Evolutionary conservation across 176 grass and related monocot species (phyloP).

Genomic region (Zoysia japonica): DNA sequence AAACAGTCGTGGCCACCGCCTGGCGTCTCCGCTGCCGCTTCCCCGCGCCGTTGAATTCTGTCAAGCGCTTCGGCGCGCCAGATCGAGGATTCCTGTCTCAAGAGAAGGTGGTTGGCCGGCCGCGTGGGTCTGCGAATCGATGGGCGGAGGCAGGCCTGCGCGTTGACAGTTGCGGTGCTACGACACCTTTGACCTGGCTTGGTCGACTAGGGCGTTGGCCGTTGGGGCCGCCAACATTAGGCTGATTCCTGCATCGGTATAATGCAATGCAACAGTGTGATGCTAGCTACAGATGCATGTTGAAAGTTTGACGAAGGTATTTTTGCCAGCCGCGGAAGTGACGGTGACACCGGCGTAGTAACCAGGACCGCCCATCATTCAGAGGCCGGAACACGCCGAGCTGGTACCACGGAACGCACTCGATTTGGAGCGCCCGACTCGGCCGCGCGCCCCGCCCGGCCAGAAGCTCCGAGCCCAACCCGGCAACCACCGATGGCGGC

Average conservation of each 20-base stretch:
- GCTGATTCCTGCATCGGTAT: not conserved
- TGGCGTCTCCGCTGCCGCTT: not conserved
- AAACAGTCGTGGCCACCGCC: not conserved
- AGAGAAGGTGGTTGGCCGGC: not conserved
- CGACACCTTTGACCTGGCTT: not conserved
- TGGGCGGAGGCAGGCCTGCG: not conserved
- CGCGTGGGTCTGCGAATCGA: not conserved
- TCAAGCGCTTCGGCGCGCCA: not conserved
- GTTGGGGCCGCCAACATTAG: not conserved
- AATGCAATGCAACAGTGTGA: no score
- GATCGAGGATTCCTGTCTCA: not conserved
- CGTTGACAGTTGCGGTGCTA: not conserved
- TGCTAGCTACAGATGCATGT: not conserved
- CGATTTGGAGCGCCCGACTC: no score
- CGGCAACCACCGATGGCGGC: not conserved
- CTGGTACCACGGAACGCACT: not conserved
- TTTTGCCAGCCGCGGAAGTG: not conserved
- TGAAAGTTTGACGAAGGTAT: not conserved
- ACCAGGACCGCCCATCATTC: not conserved
- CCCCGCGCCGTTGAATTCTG: not conserved
- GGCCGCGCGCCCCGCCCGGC: no score
- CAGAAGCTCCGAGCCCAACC: not conserved
- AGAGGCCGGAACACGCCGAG: not conserved
- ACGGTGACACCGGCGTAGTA: not conserved
- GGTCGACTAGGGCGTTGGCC: constrained; percentile 1